Percentiles rank a stretch among this genome's conserved stretches.
Conservation (phyloP, 352 stramenopile species). For the Phytophthora capsici region DNA sequence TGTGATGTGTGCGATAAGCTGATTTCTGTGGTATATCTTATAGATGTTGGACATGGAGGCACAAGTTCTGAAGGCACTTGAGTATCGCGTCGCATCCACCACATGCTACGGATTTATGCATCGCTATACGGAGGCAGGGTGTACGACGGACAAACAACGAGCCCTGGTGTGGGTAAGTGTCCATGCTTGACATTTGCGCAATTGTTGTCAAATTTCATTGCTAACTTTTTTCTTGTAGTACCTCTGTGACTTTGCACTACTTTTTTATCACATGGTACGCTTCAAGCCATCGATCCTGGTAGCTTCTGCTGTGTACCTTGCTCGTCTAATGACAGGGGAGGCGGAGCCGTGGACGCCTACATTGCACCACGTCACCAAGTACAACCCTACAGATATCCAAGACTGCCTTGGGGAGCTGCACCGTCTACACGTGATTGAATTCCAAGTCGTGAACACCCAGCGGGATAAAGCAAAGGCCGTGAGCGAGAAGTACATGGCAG, state of each 20-base stretch:
- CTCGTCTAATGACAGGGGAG: constrained; percentile 70
- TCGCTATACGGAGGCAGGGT: constrained; percentile 67
- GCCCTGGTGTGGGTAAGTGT: constrained; percentile 65
- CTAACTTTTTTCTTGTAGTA: constrained; percentile 48
- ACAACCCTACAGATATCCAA: constrained; percentile 72
- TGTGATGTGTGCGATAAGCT: neutral
- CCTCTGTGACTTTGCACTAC: constrained; percentile 71
- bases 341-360: constrained; percentile 77
- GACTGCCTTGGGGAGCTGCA: constrained; percentile 73
- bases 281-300: constrained; percentile 77
- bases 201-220: neutral
- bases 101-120: constrained; percentile 79
- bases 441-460: constrained; percentile 63
- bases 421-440: constrained; percentile 65
- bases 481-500: constrained; percentile 81
- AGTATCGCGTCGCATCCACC: constrained; percentile 80
- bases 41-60: constrained; percentile 87
- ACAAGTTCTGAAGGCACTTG: constrained; percentile 74
- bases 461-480: constrained; percentile 84
- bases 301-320: constrained; percentile 77
- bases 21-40: constrained; percentile 5
- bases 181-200: neutral
- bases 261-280: constrained; percentile 79
- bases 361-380: constrained; percentile 80
- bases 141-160: constrained; percentile 58